Conservation (phyloP, 345 rosid species). For the Angophora floribunda region DNA sequence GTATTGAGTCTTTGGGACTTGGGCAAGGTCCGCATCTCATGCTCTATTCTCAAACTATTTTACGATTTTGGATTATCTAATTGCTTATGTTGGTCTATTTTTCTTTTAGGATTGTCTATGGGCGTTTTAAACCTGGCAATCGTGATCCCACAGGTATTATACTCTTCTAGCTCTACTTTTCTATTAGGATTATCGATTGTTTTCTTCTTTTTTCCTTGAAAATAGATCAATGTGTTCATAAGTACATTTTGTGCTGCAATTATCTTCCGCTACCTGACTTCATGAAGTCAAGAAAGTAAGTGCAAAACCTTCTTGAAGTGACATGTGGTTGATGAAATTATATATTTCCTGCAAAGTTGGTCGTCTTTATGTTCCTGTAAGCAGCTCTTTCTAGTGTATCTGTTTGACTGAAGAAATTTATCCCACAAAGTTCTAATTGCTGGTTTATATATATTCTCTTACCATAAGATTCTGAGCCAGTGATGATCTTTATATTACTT, state of each 20-base stretch:
- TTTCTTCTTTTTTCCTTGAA: background rate
- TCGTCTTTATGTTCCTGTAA: background rate
- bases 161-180: background rate
- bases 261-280: background rate
- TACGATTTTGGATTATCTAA: background rate
- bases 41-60: background rate
- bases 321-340: background rate
- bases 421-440: background rate
- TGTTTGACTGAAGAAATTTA: background rate
- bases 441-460: background rate
- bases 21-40: constrained; percentile 70
- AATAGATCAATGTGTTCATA: background rate
- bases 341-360: background rate
- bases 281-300: background rate
- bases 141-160: constrained; percentile 85
- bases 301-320: background rate
- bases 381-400: background rate
- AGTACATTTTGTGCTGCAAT: background rate
- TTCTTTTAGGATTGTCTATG: constrained; percentile 77
- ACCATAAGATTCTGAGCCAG: background rate
- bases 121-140: constrained; percentile 93
- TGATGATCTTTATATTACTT: background rate
- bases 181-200: background rate
- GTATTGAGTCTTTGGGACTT: constrained; percentile 82
- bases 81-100: background rate